Evolutionary conservation across 2,329 filamentous ascomycete genomes (phyloP).

Genomic region (Endoconidiophora laricicola): DNA sequence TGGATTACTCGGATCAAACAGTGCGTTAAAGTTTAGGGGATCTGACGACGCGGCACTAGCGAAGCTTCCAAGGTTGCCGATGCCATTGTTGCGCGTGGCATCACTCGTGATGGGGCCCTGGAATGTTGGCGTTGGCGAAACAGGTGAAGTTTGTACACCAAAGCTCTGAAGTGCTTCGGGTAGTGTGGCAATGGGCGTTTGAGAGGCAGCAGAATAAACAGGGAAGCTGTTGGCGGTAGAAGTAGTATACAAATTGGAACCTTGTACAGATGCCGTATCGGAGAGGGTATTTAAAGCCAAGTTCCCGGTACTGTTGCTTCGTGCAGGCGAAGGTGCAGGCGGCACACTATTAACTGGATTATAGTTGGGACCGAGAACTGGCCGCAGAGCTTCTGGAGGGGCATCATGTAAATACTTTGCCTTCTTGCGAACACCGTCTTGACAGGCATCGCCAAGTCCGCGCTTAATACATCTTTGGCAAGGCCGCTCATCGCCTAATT

Average conservation of each 20-base stretch:
- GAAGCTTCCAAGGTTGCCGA: constrained; percentile 29
- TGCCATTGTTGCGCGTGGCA: constrained; percentile 28
- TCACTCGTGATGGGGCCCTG: constrained; percentile 24
- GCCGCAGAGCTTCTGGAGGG: constrained; percentile 71
- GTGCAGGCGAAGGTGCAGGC: background rate
- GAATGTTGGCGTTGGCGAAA: constrained; percentile 59
- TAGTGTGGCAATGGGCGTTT: constrained; percentile 28
- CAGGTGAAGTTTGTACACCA: constrained; percentile 52
- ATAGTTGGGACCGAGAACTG: constrained; percentile 60
- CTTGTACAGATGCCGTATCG: constrained; percentile 26
- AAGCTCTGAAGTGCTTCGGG: constrained; percentile 34
- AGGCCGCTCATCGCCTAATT: constrained; percentile 76
- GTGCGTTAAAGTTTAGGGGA: constrained; percentile 35
- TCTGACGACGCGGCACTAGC: constrained; percentile 31
- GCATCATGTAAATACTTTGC: constrained; percentile 98
- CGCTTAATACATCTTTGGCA: constrained; percentile 91
- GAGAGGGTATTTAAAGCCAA: constrained; percentile 26
- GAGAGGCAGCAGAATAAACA: constrained; percentile 30
- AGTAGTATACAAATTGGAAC: constrained; percentile 32
- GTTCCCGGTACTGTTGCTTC: background rate
- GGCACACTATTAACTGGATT: constrained; percentile 37
- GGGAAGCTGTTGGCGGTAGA: constrained; percentile 31
- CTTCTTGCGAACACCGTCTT: constrained; percentile 95
- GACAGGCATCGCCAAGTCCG: constrained; percentile 75
- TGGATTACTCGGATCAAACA: constrained; percentile 85